Conservation (phyloP, 148 eudicot species). For the Euryodendron excelsum region DNA sequence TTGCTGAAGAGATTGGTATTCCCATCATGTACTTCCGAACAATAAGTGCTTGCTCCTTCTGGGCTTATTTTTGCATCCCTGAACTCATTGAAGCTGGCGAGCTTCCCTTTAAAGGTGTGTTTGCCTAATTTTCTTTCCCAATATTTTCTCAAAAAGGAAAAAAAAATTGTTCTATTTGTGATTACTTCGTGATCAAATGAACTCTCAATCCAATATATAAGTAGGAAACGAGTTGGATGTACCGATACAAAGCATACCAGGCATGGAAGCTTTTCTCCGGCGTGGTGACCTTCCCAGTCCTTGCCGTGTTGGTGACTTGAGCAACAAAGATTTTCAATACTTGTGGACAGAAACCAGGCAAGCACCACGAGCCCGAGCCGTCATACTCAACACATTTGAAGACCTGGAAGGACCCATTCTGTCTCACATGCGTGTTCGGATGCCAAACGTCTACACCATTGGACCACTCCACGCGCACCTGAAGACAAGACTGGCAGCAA, state of each 20-base stretch:
- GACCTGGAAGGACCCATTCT: conserved; percentile 39
- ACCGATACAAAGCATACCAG: conserved; percentile 29
- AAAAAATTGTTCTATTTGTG: too few species aligned
- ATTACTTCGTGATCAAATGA: not conserved
- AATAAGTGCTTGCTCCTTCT: conserved; percentile 7
- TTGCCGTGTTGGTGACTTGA: conserved; percentile 9
- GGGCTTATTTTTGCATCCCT: conserved; percentile 1
- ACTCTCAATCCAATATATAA: not conserved
- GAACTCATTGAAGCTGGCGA: conserved; percentile 10
- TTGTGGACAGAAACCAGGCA: conserved; percentile 10
- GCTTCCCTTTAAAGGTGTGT: conserved; percentile 4
- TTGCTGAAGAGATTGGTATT: conserved; percentile 10
- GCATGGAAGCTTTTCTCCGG: conserved; percentile 36
- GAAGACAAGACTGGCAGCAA: conserved; percentile 12
- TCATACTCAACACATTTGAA: conserved; percentile 45
- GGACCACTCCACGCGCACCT: conserved; percentile 39
- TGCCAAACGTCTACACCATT: conserved; percentile 40
- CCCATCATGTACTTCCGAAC: conserved; percentile 11
- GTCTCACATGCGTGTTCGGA: conserved; percentile 11
- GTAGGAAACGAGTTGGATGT: conserved; percentile 33
- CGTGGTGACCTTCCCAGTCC: conserved; percentile 36
- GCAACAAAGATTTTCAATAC: conserved; percentile 18
- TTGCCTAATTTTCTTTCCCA: not conserved
- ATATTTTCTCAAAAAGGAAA: too few species aligned
- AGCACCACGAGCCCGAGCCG: conserved; percentile 27